Percentiles rank a stretch among this genome's conserved stretches.
These are phyloP conservation scores for Carex arenaria DNA, from an alignment of 202 grass and related monocot genomes.

Conservation along the genomic window DNA sequence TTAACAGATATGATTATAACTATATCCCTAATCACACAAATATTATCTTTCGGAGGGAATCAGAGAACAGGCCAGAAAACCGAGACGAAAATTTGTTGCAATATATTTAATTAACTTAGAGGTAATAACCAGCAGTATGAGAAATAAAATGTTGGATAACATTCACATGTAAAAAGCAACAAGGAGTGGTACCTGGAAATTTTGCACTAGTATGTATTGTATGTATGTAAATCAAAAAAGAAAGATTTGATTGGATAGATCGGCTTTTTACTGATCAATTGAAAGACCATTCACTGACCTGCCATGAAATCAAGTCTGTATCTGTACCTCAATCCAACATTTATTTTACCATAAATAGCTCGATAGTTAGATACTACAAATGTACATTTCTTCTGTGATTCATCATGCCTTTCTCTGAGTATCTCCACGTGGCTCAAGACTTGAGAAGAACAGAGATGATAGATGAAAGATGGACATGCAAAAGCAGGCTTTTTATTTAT, in stretches of 20 bases:
- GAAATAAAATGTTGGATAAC: neutral
- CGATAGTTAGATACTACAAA: slow-evolving; percentile 12
- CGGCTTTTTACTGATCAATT: slow-evolving; percentile 43
- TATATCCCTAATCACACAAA: neutral
- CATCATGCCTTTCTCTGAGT: neutral
- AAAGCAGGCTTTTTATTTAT: slow-evolving; percentile 14
- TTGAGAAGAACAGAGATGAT: neutral
- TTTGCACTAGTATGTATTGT: neutral
- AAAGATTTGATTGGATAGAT: slow-evolving; percentile 27
- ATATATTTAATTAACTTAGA: neutral
- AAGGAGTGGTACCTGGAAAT: neutral
- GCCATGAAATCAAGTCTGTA: slow-evolving; percentile 36
- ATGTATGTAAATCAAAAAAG: neutral
- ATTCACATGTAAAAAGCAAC: slow-evolving; percentile 12
- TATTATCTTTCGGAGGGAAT: no score
- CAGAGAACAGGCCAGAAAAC: neutral
- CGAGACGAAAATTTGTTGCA: neutral
- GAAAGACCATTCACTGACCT: slow-evolving; percentile 64
- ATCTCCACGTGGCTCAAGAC: neutral
- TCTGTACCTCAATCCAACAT: slow-evolving; percentile 15
- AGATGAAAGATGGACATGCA: neutral
- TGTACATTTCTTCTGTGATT: neutral
- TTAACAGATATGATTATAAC: neutral
- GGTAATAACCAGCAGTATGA: neutral
- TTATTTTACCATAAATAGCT: slow-evolving; percentile 24